Evolutionary conservation across 306 rosid genomes (phyloP).

Genomic region (Citrullus mucosospermus): DNA sequence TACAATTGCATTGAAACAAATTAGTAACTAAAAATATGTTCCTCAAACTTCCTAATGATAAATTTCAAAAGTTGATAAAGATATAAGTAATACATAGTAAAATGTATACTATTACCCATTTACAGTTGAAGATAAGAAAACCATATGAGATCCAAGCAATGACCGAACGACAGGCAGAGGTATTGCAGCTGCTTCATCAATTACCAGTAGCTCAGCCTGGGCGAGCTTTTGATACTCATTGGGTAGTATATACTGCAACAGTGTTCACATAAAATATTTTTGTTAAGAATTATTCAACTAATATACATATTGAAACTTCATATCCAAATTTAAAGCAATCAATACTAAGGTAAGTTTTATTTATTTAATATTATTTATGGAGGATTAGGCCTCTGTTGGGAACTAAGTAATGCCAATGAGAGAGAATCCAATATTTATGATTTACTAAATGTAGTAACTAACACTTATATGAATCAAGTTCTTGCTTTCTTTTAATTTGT

Average conservation of each 20-base stretch:
- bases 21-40: neutral
- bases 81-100: neutral
- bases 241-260: slow-evolving; percentile 69
- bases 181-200: slow-evolving; percentile 98
- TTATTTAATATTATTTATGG: neutral
- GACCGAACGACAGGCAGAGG: slow-evolving; percentile 81
- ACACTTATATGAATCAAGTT: neutral
- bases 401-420: neutral
- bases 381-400: neutral
- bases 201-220: slow-evolving; percentile 77
- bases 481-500: neutral
- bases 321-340: neutral
- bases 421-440: neutral
- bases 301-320: neutral
- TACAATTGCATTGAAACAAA: neutral
- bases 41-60: neutral
- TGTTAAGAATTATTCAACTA: no score
- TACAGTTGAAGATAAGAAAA: slow-evolving; percentile 83
- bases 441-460: neutral
- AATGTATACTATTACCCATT: slow-evolving; percentile 44
- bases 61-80: neutral
- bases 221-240: slow-evolving; percentile 86
- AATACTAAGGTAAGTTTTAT: neutral
- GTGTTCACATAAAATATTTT: neutral
- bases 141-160: slow-evolving; percentile 78